phyloP scores from a whole-genome alignment of 2,329 filamentous ascomycete genomes.

The Alternaria sp. region DNA sequence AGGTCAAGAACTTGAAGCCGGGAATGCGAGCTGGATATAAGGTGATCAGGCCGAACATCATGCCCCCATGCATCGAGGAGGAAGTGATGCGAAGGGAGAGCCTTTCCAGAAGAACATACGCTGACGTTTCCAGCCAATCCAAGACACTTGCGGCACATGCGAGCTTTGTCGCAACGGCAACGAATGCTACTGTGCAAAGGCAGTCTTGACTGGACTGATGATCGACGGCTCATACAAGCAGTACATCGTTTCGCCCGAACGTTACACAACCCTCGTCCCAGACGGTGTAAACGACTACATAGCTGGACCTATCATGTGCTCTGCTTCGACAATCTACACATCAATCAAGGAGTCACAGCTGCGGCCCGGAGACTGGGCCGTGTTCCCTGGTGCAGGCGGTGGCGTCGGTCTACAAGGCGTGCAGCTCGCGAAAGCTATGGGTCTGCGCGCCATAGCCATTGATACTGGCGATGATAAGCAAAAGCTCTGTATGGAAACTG shows the following conservation, averaged over 20 bases:
- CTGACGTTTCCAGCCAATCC: constrained; percentile 28
- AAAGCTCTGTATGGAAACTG: constrained; percentile 40
- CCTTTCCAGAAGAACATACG: not conserved
- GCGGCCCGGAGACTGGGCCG: constrained; percentile 60
- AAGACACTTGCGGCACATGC: constrained; percentile 46
- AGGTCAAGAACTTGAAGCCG: constrained; percentile 58
- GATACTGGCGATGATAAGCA: constrained; percentile 47
- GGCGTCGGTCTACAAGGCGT: constrained; percentile 66
- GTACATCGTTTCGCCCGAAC: constrained; percentile 63
- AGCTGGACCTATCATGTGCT: constrained; percentile 68
- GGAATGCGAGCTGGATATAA: constrained; percentile 49
- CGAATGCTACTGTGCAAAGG: constrained; percentile 60
- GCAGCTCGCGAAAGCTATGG: constrained; percentile 52
- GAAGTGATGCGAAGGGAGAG: not conserved
- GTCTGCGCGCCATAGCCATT: constrained; percentile 44
- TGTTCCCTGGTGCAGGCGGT: constrained; percentile 62
- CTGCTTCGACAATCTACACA: constrained; percentile 65
- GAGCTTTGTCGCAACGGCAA: constrained; percentile 59
- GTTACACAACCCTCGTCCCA: constrained; percentile 62
- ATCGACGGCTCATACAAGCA: constrained; percentile 62
- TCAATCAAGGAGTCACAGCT: constrained; percentile 61
- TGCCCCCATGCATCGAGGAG: not conserved
- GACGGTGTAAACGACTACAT: constrained; percentile 62
- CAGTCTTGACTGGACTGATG: constrained; percentile 55
- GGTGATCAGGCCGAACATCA: constrained; percentile 11